phyloP scores from a whole-genome alignment of 106 monocot genomes.

The Triglochin maritima region DNA sequence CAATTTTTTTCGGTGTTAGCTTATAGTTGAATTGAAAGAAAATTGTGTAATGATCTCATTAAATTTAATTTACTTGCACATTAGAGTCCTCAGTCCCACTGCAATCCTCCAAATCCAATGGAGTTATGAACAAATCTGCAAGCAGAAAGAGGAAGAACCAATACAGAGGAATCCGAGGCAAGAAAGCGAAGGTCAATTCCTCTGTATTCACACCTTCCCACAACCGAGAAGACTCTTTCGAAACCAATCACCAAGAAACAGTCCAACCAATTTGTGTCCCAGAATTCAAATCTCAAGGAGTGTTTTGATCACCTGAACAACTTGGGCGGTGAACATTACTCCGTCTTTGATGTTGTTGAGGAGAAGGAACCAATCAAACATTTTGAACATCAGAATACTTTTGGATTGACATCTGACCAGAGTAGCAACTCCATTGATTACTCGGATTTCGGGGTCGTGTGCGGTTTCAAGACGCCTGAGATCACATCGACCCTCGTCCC shows the following conservation, averaged over 20 bases:
- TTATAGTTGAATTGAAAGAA: too few species aligned
- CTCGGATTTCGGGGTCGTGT: constrained; percentile 22
- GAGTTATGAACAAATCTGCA: constrained; percentile 10
- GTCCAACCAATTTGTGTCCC: neutral
- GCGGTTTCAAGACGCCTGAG: constrained; percentile 25
- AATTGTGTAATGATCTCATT: too few species aligned
- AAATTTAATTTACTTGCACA: too few species aligned
- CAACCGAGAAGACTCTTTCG: neutral
- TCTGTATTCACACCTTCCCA: constrained; percentile 19
- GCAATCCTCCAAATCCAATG: too few species aligned
- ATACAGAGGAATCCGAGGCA: constrained; percentile 58
- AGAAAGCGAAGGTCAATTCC: constrained; percentile 74
- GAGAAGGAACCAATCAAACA: constrained; percentile 8
- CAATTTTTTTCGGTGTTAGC: too few species aligned
- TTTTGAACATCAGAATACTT: neutral
- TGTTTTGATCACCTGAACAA: constrained; percentile 10
- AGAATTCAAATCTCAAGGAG: constrained; percentile 7
- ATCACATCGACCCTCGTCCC: constrained; percentile 25
- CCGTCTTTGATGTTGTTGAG: constrained; percentile 14
- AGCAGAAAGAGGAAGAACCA: constrained; percentile 58
- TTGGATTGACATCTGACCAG: constrained; percentile 26
- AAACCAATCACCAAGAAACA: neutral
- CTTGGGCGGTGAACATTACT: neutral
- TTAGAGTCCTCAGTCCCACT: too few species aligned
- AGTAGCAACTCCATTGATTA: constrained; percentile 29